Base-by-base conservation (phyloP, 331 rosid genomes). In the Telfairia occidentalis region DNA sequence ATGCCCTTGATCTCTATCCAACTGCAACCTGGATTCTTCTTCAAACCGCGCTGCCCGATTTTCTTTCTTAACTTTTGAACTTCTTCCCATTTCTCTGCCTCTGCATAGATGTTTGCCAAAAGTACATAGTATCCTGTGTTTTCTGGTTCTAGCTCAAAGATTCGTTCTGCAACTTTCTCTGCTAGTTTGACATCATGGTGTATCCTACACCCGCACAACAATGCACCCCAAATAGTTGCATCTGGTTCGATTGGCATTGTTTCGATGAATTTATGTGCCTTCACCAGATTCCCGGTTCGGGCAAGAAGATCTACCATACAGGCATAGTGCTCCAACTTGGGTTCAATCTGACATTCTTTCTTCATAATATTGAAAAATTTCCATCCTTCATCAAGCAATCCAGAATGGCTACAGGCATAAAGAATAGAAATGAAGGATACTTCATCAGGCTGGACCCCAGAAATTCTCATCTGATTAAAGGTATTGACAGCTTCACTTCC, bases 271-370 rank as follows among this genome's bases (percentile, higher is more conserved):
- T 35, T 83, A 80, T 81, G 88, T 1, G 91, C 92, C 87, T 80
- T 69, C 10, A 82, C 66, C 43, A 91, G 87, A 80, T 86, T 87
- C 78, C 97, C 92, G 3, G 84, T 72, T 18, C 92, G 91, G 18
- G 88, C 77, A 58, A 91, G 92, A 73, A 91, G 96, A 84, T 91
- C 91, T 76, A 89, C 97, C 96, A 91, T 87, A 73, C 92, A 87
- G 19, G 91, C 91, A 81, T 86, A 87, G 73, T 91, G 96, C 77
- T 87, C 90, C 75, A 89, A 77, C 73, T 77, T 85, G 46, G 92
- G 92, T 73, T 82, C 88, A 9, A 91, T 84, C 38, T 67, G 46
- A 71, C 54, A 85, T 78, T 87, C 87, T 12, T 71, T 76, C 85
- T 53, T 87, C 96, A 87, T 89, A 32, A 65, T 81, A 55, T 82